Percentiles rank a stretch among this genome's conserved stretches.
Evolutionary conservation across 1,284 basidiomycete genomes (phyloP).

Genomic region (Trichosporon sp.): DNA sequence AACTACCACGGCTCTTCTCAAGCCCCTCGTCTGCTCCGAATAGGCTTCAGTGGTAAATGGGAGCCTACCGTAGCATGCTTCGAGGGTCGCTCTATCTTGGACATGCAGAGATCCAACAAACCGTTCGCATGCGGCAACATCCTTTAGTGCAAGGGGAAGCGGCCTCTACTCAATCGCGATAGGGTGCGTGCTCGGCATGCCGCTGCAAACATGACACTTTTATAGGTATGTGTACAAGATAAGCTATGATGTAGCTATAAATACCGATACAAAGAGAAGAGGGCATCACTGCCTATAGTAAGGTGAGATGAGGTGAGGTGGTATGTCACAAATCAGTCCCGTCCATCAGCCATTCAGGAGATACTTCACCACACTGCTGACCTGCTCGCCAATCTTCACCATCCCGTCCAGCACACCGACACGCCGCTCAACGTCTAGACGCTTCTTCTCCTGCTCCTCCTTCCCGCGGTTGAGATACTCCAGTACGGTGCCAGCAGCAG

Average conservation of each 20-base stretch:
- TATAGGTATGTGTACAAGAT: neutral
- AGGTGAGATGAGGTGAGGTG: neutral
- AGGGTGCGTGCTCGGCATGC: no score
- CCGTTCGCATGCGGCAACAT: no score
- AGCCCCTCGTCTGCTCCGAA: no score
- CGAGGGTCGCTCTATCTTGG: no score
- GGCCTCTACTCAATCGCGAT: no score
- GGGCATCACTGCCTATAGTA: neutral
- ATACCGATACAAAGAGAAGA: neutral
- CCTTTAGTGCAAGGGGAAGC: no score
- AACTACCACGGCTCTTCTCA: no score
- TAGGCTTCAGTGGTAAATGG: no score
- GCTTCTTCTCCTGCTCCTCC: slow-evolving; percentile 39
- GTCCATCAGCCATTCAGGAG: slow-evolving; percentile 24
- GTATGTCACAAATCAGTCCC: neutral
- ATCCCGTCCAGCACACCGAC: slow-evolving; percentile 44
- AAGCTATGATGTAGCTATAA: neutral
- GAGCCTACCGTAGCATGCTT: no score
- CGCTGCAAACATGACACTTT: neutral
- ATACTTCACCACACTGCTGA: slow-evolving; percentile 40
- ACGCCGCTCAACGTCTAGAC: slow-evolving; percentile 37
- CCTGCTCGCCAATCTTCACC: slow-evolving; percentile 42
- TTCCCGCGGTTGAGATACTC: slow-evolving; percentile 40
- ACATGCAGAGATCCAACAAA: no score
- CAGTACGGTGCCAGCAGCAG: slow-evolving; percentile 28